A percentile compares a stretch with the other conserved stretches of the same genome.
These are phyloP conservation scores for Apiosordaria backusii DNA, from an alignment of 495 filamentous ascomycete species.

Conservation along the genomic window DNA sequence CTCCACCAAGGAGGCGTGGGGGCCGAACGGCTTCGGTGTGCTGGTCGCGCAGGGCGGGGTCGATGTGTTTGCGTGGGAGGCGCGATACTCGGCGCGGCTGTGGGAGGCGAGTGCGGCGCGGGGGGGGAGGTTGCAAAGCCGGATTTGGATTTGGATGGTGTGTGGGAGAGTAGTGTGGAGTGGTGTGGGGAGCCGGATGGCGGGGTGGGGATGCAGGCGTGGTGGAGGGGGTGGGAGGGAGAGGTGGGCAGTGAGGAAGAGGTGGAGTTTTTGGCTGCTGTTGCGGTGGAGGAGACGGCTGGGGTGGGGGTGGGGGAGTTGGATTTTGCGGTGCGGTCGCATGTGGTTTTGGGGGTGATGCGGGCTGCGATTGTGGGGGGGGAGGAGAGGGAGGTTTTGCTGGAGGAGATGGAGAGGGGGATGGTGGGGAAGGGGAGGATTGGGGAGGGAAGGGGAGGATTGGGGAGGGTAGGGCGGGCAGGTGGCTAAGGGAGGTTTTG, in stretches of 20 bases:
- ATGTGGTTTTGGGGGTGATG: constrained; percentile 7
- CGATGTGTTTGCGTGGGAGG: constrained; percentile 10
- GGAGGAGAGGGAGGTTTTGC: constrained; percentile 7
- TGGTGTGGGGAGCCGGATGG: not conserved
- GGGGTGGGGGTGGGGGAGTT: constrained; percentile 5
- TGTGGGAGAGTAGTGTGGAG: not conserved
- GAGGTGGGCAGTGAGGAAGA: constrained; percentile 7
- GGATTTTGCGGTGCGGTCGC: constrained; percentile 4
- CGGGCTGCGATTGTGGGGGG: constrained; percentile 7
- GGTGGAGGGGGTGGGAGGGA: not conserved
- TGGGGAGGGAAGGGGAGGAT: not conserved
- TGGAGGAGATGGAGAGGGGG: not conserved
- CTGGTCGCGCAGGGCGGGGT: constrained; percentile 10
- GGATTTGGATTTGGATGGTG: constrained; percentile 6
- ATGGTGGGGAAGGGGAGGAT: not conserved
- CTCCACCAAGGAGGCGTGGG: constrained; percentile 10
- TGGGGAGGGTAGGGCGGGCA: not conserved
- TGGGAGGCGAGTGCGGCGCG: constrained; percentile 3
- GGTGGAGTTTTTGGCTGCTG: constrained; percentile 12
- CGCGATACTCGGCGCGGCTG: constrained; percentile 9
- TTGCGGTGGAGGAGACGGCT: constrained; percentile 10
- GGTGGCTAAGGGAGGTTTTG: constrained; percentile 6
- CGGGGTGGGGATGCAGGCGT: not conserved
- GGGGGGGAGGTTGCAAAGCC: constrained; percentile 7
- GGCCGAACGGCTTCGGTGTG: constrained; percentile 6